Evolutionary conservation across 352 stramenopile species (phyloP).

Genomic region (Pythium aquatile): DNA sequence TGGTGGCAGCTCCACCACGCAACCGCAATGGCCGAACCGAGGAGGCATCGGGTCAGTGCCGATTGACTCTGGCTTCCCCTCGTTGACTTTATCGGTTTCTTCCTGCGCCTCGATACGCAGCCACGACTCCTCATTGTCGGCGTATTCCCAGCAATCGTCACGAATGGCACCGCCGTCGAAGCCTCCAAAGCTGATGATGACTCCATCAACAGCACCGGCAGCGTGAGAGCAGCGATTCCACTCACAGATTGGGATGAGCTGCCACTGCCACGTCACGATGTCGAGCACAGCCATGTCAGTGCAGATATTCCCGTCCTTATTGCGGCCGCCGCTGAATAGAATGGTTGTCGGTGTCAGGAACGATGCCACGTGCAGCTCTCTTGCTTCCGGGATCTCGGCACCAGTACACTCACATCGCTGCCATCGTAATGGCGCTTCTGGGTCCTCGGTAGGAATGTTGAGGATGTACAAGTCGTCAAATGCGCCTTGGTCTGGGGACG

Average conservation of each 20-base stretch:
- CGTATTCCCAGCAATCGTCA: conserved; percentile 45
- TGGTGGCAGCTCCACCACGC: conserved; percentile 20
- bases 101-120: conserved; percentile 12
- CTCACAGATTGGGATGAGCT: conserved; percentile 50
- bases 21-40: conserved; percentile 54
- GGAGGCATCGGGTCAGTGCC: neutral
- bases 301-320: conserved; percentile 50
- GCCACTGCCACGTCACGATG: conserved; percentile 39
- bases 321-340: conserved; percentile 51
- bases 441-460: conserved; percentile 26
- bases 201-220: conserved; percentile 27
- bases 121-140: conserved; percentile 49
- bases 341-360: conserved; percentile 25
- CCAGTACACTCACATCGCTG: conserved; percentile 26
- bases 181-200: conserved; percentile 50
- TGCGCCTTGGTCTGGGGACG: conserved; percentile 48
- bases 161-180: conserved; percentile 51
- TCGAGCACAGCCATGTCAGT: conserved; percentile 57
- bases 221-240: conserved; percentile 56
- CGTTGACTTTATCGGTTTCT: neutral
- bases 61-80: conserved; percentile 2
- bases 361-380: conserved; percentile 50
- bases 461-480: conserved; percentile 62
- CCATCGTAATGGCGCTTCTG: conserved; percentile 27
- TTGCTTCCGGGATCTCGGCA: conserved; percentile 31